These are phyloP conservation scores for Backusella parvicylindrica DNA, from an alignment of 192 early-diverging fungal genomes.

Conservation along the genomic window DNA sequence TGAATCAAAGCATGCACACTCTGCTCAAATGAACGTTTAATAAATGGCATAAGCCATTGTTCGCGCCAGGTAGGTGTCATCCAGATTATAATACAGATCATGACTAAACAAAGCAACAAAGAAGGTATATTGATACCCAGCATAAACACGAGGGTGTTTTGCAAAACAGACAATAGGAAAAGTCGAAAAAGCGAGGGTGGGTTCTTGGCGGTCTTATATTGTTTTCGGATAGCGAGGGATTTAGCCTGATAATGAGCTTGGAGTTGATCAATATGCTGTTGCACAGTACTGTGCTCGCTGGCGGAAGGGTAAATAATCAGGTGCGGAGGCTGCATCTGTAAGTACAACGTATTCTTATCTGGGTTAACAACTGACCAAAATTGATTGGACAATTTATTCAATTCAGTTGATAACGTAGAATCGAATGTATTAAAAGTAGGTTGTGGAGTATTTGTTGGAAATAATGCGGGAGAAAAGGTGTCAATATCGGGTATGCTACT, in stretches of 20 bases:
- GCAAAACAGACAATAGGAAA: background rate
- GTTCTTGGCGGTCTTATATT: background rate
- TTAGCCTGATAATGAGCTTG: background rate
- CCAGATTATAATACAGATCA: conserved; percentile 25
- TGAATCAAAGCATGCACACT: background rate
- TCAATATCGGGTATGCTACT: background rate
- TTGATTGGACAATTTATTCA: conserved; percentile 1
- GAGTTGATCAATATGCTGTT: background rate
- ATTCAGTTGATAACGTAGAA: conserved; percentile 1
- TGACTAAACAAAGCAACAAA: conserved; percentile 20
- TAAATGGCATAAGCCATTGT: conserved; percentile 22
- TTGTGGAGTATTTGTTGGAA: background rate
- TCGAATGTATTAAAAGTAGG: background rate
- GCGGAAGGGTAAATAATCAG: background rate
- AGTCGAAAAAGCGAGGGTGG: conserved; percentile 13
- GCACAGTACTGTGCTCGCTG: background rate
- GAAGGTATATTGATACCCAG: conserved; percentile 27
- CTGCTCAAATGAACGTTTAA: background rate
- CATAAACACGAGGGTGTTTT: background rate
- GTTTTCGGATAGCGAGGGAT: background rate
- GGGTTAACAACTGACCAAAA: conserved; percentile 7
- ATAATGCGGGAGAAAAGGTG: background rate
- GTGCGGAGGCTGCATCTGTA: background rate
- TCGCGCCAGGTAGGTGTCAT: conserved; percentile 20
- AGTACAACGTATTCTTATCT: background rate